Percentiles rank a stretch among this genome's conserved stretches.
Evolutionary conservation across 805 yeast species (phyloP).

Genomic region (Pichia californica): DNA sequence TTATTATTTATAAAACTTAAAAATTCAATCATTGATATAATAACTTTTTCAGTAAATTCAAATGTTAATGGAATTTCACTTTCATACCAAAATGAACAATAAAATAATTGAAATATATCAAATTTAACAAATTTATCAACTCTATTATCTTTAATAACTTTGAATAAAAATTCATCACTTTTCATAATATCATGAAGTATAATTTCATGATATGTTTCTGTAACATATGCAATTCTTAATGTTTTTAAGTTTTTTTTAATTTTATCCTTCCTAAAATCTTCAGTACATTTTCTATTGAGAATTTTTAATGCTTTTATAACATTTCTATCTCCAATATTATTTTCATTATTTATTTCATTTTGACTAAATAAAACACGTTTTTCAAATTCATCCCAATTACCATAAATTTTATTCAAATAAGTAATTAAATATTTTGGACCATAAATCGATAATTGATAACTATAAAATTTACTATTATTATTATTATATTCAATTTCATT

Average conservation of each 20-base stretch:
- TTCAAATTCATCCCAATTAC: conserved; percentile 8
- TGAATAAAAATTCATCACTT: conserved; percentile 2
- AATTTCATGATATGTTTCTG: conserved; percentile 1
- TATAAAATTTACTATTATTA: background rate
- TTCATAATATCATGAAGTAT: conserved; percentile 1
- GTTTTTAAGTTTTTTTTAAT: background rate
- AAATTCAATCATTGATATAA: background rate
- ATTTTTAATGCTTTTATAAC: background rate
- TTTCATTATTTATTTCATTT: no score
- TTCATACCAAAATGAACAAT: conserved; percentile 5
- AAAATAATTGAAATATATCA: conserved; percentile 4
- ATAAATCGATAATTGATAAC: background rate
- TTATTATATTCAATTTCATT: background rate
- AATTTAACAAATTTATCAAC: background rate
- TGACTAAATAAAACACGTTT: no score
- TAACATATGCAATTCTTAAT: conserved; percentile 1
- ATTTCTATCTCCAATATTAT: no score
- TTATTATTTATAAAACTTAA: background rate
- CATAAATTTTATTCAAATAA: conserved; percentile 7
- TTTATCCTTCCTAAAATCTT: conserved; percentile 1
- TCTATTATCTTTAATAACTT: background rate
- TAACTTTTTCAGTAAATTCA: background rate
- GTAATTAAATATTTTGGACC: conserved; percentile 6
- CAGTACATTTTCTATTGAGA: background rate
- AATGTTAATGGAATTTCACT: background rate